Conservation (phyloP, 371 early-diverging fungal genomes). For the Smittium culicis region DNA sequence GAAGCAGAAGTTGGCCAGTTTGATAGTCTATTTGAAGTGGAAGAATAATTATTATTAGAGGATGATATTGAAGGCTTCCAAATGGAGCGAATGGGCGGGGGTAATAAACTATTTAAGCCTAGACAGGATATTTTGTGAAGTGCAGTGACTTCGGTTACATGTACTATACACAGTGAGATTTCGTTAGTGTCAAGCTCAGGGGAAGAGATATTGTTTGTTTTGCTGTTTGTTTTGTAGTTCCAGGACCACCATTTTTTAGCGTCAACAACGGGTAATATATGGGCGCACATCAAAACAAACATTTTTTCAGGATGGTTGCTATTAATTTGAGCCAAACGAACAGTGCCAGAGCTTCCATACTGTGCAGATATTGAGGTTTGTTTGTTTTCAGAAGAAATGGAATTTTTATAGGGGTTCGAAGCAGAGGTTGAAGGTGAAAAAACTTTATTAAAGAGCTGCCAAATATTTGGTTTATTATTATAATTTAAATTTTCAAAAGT, state of each 20-base stretch:
- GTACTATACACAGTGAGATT: constrained; percentile 21
- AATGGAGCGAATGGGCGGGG: constrained; percentile 17
- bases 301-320: constrained; percentile 4
- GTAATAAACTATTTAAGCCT: constrained; percentile 22
- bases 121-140: constrained; percentile 27
- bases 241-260: constrained; percentile 9
- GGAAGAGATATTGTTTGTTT: neutral
- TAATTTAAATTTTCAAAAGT: constrained; percentile 10
- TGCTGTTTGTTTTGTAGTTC: constrained; percentile 10
- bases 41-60: neutral
- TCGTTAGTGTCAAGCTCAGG: neutral
- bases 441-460: constrained; percentile 16
- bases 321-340: constrained; percentile 4
- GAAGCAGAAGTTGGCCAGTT: neutral
- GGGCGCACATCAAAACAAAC: constrained; percentile 8
- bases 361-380: neutral
- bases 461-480: constrained; percentile 8
- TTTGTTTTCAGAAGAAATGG: neutral
- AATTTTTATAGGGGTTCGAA: neutral
- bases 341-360: neutral
- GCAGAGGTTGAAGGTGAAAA: neutral
- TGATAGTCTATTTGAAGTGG: neutral
- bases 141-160: constrained; percentile 29
- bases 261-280: constrained; percentile 1
- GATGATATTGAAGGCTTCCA: neutral